phyloP scores from a whole-genome alignment of 768 basidiomycete genomes.

The Lentinula boryana region DNA sequence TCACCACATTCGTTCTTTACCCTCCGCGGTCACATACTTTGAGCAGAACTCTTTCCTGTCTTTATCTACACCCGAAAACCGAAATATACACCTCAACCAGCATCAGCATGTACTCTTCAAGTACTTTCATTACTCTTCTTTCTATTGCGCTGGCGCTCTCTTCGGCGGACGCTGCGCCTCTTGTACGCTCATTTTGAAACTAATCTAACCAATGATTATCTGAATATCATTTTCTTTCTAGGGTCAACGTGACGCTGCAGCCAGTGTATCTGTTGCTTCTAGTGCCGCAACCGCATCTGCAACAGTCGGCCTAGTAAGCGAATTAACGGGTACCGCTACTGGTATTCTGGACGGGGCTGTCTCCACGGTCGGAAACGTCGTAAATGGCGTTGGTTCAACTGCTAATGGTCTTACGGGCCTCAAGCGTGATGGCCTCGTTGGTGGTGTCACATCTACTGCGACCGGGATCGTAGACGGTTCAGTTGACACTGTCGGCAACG shows the following conservation, averaged over 20 bases:
- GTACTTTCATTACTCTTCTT: neutral
- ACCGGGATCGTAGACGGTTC: neutral
- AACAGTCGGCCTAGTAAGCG: neutral
- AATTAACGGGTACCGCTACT: neutral
- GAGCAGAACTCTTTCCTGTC: neutral
- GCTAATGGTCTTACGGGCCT: neutral
- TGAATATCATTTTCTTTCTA: neutral
- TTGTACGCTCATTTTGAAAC: neutral
- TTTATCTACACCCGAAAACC: neutral
- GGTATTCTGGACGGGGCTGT: neutral
- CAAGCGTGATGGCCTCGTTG: neutral
- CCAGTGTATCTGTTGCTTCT: neutral
- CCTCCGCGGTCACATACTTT: neutral
- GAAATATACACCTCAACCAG: neutral
- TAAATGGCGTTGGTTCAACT: neutral
- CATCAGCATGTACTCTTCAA: neutral
- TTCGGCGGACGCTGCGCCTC: neutral
- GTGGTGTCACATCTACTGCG: neutral
- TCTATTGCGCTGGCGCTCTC: slow-evolving; percentile 1
- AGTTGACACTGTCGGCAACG: slow-evolving; percentile 1
- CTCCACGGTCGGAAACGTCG: neutral
- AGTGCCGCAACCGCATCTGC: neutral
- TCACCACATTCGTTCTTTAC: slow-evolving; percentile 4
- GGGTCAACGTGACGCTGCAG: neutral
- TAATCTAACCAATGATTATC: neutral